phyloP scores from a whole-genome alignment of 129 eudicot species.

The Flaveria trinervia region DNA sequence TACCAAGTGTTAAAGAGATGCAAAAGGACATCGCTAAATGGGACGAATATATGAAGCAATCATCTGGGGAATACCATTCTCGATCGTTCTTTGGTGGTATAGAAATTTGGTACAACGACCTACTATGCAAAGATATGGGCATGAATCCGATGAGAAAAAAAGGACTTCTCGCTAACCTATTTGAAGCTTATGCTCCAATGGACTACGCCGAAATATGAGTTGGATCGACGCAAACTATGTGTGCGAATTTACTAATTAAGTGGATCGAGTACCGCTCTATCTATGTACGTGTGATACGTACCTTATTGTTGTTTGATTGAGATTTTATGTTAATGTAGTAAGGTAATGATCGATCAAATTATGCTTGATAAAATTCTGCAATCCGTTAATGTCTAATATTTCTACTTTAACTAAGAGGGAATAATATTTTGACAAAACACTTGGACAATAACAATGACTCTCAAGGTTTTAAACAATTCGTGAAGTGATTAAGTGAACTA shows the following conservation, averaged over 20 bases:
- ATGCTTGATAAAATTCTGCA: too few relatives aligned
- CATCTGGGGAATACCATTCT: slow-evolving; percentile 42
- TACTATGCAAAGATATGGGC: slow-evolving; percentile 20
- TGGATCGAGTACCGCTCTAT: too few relatives aligned
- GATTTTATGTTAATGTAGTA: neutral
- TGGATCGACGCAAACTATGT: too few relatives aligned
- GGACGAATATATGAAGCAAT: slow-evolving; percentile 7
- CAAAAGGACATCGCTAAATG: slow-evolving; percentile 2
- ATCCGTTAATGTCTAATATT: too few relatives aligned
- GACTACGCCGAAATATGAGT: slow-evolving; percentile 42
- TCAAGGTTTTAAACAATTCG: too few relatives aligned
- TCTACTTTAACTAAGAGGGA: too few relatives aligned
- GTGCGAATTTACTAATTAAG: too few relatives aligned
- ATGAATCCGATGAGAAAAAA: slow-evolving; percentile 36
- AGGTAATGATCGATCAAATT: too few relatives aligned
- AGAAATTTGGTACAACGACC: slow-evolving; percentile 59
- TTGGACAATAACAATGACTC: too few relatives aligned
- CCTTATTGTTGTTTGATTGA: neutral
- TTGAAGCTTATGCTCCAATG: slow-evolving; percentile 48
- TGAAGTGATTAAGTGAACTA: too few relatives aligned
- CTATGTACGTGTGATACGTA: too few relatives aligned
- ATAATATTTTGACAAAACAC: too few relatives aligned
- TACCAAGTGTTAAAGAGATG: slow-evolving; percentile 6
- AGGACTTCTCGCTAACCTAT: slow-evolving; percentile 34
- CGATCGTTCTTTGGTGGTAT: slow-evolving; percentile 45